Evolutionary conservation across 805 yeast genomes (phyloP).

Genomic region (Saitoella complicata): DNA sequence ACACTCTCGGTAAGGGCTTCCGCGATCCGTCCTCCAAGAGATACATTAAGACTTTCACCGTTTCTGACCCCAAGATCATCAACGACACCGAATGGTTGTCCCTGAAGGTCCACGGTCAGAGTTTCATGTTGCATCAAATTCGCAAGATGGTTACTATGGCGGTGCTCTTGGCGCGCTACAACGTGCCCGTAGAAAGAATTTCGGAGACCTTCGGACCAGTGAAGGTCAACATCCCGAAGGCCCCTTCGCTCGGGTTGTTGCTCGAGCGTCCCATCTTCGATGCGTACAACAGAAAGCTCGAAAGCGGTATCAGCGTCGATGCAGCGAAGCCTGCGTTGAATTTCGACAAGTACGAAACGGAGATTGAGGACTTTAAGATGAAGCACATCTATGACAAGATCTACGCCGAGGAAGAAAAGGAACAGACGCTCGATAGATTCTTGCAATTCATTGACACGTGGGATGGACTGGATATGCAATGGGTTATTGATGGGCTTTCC

Average conservation of each 20-base stretch:
- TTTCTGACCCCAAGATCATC: conserved; percentile 78
- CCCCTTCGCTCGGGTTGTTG: conserved; percentile 85
- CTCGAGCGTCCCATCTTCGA: conserved; percentile 87
- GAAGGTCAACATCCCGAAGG: conserved; percentile 84
- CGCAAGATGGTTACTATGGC: conserved; percentile 98
- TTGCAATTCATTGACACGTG: conserved; percentile 1
- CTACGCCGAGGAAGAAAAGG: conserved; percentile 75
- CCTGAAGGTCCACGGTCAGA: conserved; percentile 92
- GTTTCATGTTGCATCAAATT: conserved; percentile 95
- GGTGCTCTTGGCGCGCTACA: conserved; percentile 65
- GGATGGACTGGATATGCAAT: not conserved
- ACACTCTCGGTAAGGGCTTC: conserved; percentile 64
- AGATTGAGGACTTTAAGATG: conserved; percentile 76
- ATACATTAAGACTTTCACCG: conserved; percentile 62
- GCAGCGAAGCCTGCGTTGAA: conserved; percentile 28
- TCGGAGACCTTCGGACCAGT: conserved; percentile 56
- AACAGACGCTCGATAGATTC: conserved; percentile 39
- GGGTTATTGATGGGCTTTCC: not conserved
- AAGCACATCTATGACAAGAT: conserved; percentile 82
- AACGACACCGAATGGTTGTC: conserved; percentile 94
- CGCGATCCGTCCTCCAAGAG: conserved; percentile 76
- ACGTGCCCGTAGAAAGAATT: conserved; percentile 65
- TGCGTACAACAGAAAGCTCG: conserved; percentile 48
- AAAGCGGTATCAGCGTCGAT: conserved; percentile 62
- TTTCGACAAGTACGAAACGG: conserved; percentile 45